Evolutionary conservation across 2,329 filamentous ascomycete genomes (phyloP).

Genomic region (Berkeleyomyces basicola): DNA sequence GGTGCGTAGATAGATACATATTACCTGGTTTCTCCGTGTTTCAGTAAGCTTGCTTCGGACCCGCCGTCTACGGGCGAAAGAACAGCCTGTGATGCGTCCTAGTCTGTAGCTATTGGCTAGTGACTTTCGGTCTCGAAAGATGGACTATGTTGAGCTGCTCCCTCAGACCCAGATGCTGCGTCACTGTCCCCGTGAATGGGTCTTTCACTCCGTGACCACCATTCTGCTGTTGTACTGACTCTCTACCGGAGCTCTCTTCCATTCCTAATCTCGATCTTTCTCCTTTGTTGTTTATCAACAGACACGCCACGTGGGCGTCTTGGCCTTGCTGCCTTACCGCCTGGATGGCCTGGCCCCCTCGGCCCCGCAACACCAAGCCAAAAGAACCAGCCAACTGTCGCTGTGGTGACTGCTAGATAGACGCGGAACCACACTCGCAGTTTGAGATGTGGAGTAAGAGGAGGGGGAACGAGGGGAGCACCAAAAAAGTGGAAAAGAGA

Average conservation of each 20-base stretch:
- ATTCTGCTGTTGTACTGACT: too few species aligned
- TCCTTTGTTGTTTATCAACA: not conserved
- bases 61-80: not conserved
- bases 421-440: not conserved
- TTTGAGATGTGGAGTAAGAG: not conserved
- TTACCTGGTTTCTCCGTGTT: not conserved
- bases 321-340: not conserved
- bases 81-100: not conserved
- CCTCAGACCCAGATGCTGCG: too few species aligned
- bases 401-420: not conserved
- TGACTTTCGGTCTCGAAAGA: not conserved
- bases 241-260: too few species aligned
- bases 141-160: too few species aligned
- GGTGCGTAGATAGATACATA: not conserved
- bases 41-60: not conserved
- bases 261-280: not conserved
- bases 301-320: not conserved
- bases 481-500: too few species aligned
- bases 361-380: not conserved
- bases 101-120: not conserved
- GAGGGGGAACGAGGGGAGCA: not conserved
- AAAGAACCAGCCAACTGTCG: not conserved
- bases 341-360: not conserved
- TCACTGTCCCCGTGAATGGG: too few species aligned
- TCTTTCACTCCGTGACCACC: too few species aligned